Conservation (phyloP, 192 early-diverging fungal species). For the Entomortierella parvispora region DNA sequence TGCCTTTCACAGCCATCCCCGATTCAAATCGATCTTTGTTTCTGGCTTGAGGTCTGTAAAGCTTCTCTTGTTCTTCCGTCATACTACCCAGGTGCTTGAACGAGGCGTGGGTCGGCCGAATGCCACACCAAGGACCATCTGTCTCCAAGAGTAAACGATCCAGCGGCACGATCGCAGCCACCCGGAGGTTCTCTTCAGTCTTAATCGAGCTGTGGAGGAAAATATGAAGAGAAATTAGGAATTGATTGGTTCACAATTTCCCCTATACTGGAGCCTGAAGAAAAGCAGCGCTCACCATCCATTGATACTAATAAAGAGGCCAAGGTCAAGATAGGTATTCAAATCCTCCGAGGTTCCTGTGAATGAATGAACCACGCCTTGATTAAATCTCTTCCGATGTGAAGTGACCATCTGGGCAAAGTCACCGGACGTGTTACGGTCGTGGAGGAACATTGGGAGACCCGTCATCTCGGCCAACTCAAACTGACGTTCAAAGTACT, state of each 20-base stretch:
- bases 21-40: conserved; percentile 78
- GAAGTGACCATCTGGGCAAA: conserved; percentile 33
- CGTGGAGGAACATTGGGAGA: conserved; percentile 93
- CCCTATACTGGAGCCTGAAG: no score
- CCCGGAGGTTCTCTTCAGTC: conserved; percentile 83
- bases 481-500: conserved; percentile 84
- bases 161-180: conserved; percentile 74
- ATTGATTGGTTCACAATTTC: not conserved
- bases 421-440: conserved; percentile 74
- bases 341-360: conserved; percentile 77
- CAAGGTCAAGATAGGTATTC: conserved; percentile 68
- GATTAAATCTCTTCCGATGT: conserved; percentile 69
- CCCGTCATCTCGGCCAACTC: conserved; percentile 75
- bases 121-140: conserved; percentile 92
- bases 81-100: conserved; percentile 58
- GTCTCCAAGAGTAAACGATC: conserved; percentile 92
- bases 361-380: conserved; percentile 91
- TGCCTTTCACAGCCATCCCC: conserved; percentile 75
- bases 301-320: conserved; percentile 90
- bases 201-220: conserved; percentile 71
- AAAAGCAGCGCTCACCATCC: conserved; percentile 68
- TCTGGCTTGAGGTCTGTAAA: conserved; percentile 59
- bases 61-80: conserved; percentile 23
- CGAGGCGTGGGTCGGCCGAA: conserved; percentile 89
- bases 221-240: not conserved